Percentiles rank a stretch among this genome's conserved stretches.
phyloP scores from a whole-genome alignment of 805 yeast species.

The Hanseniaspora guilliermondii region DNA sequence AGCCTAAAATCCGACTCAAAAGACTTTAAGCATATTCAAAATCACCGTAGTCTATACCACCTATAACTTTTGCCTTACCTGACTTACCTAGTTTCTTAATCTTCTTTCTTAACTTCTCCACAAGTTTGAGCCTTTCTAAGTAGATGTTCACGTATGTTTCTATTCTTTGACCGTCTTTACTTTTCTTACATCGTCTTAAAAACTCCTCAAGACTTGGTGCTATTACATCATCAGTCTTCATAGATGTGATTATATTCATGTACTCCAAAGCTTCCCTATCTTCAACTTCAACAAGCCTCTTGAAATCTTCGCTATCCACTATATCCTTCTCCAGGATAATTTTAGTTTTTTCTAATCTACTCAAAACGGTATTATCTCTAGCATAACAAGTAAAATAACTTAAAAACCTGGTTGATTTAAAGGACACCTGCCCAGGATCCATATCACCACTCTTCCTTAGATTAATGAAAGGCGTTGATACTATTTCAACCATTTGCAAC shows the following conservation, averaged over 20 bases:
- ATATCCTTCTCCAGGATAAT: conserved; percentile 30
- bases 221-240: background rate
- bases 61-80: conserved; percentile 5
- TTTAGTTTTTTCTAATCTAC: conserved; percentile 53
- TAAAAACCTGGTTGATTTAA: conserved; percentile 45
- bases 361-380: conserved; percentile 47
- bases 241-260: background rate
- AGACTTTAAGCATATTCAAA: conserved; percentile 16
- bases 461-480: conserved; percentile 65
- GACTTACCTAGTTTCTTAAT: conserved; percentile 18
- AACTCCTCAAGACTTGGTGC: conserved; percentile 18
- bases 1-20: background rate
- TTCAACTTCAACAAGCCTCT: background rate
- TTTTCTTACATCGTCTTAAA: conserved; percentile 24
- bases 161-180: conserved; percentile 23
- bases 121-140: conserved; percentile 18
- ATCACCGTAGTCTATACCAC: conserved; percentile 7
- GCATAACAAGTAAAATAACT: conserved; percentile 41
- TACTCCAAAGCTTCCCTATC: background rate
- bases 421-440: conserved; percentile 72
- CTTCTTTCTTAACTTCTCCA: conserved; percentile 19
- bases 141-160: conserved; percentile 16
- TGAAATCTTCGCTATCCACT: background rate
- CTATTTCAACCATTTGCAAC: conserved; percentile 48
- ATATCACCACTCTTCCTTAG: conserved; percentile 53